Evolutionary conservation across 1,284 basidiomycete genomes (phyloP), one percentile per base, ranked within the genome.

Genomic region (Schizophyllum amplum): DNA sequence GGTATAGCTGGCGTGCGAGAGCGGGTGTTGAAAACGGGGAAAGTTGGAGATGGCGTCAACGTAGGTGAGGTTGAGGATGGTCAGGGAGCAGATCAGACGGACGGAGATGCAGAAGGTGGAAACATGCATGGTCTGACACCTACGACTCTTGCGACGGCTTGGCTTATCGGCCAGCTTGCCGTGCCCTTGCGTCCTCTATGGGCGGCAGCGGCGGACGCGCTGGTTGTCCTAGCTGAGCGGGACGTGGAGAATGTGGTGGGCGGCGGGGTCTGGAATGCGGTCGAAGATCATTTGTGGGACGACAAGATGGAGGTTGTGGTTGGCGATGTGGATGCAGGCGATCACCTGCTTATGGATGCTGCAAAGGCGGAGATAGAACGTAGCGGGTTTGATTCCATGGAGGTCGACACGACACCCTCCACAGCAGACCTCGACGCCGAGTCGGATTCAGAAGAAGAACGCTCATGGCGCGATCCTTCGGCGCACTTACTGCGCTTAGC

Each of bases 171-270:
- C 1, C 94, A 97, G 69, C 75, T 97, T 52, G 97, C 97, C 72
- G 88, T 97, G 63, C 94, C 94, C 68, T 75, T 97, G 51, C 81
- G 91, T 27, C 95, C 95, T 0, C 66, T 96, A 11, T 98, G 94
- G 89, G 79, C 82, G 4, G 87, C 94, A n/a, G 83, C 92, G 1
- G 80, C 84, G 17, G 78, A 80, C 5, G 85, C 89, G 0, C 71
- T 98, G 1, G 78, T 82, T 0, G 71, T 75, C 0, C 68, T 94
- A 42, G 72, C 82, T 0, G 55, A 78, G 27, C 17, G n/a, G n/a
- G 71, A 80, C 21, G 61, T n/a, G 60, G 84, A 82, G 0, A 84
- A 91, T 61, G 59, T 78, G 0, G 81, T 93, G 0, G 97, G 94
- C 94, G 58, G 65, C 1, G 67, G 86, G 5, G 64, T 92, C 5